A percentile compares a stretch with the other conserved stretches of the same genome.
These are phyloP conservation scores for Phyllosticta citribraziliensis DNA, from an alignment of 2,329 filamentous ascomycete species.

Conservation along the genomic window DNA sequence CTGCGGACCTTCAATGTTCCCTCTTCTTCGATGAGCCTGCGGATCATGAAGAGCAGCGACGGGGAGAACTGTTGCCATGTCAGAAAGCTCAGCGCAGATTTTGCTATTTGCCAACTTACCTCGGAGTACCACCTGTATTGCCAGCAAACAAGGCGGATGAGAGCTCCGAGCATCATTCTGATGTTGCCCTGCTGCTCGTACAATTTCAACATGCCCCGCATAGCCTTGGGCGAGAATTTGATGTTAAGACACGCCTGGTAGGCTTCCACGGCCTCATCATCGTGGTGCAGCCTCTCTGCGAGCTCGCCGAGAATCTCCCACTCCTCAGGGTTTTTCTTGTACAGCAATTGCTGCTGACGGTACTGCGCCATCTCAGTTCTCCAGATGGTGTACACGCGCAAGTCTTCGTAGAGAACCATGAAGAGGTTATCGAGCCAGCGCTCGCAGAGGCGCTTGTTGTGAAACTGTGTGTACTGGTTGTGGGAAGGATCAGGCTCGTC, in stretches of 20 bases:
- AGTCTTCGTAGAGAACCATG: slow-evolving; percentile 97
- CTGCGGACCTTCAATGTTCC: slow-evolving; percentile 94
- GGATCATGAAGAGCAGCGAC: slow-evolving; percentile 74
- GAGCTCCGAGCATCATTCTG: slow-evolving; percentile 68
- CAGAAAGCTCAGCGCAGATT: background rate
- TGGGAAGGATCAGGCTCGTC: slow-evolving; percentile 57
- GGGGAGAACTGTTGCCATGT: slow-evolving; percentile 64
- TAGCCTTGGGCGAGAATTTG: slow-evolving; percentile 86
- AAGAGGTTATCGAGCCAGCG: slow-evolving; percentile 97
- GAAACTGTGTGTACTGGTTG: slow-evolving; percentile 76
- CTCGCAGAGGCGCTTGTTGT: slow-evolving; percentile 94
- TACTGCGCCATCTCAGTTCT: slow-evolving; percentile 96
- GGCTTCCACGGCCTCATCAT: slow-evolving; percentile 83
- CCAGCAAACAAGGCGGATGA: slow-evolving; percentile 91
- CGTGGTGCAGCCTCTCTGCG: slow-evolving; percentile 85
- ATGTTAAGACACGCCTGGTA: slow-evolving; percentile 80
- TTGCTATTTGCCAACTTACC: slow-evolving; percentile 34
- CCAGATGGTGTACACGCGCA: slow-evolving; percentile 98
- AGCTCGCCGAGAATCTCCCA: slow-evolving; percentile 96
- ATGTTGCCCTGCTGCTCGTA: slow-evolving; percentile 73
- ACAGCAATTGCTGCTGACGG: slow-evolving; percentile 83
- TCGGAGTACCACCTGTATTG: slow-evolving; percentile 99
- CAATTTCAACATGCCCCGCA: slow-evolving; percentile 71
- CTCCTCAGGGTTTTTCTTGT: slow-evolving; percentile 93
- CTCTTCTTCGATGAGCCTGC: slow-evolving; percentile 92